Conservation (phyloP, 2,329 filamentous ascomycete genomes). For the Aspergillus vadensis region DNA sequence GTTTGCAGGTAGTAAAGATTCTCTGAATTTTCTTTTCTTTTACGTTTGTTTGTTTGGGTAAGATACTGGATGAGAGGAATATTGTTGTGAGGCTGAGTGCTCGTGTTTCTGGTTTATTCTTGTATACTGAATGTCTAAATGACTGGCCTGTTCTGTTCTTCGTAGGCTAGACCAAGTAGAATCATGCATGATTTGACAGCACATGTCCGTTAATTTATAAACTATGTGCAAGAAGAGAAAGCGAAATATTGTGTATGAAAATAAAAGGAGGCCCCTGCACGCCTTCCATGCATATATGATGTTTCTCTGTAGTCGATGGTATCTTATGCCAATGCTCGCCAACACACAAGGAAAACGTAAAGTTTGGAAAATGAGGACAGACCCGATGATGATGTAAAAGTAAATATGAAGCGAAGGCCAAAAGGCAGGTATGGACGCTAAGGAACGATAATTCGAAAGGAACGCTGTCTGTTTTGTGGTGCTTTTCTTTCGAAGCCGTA, state of each 20-base stretch:
- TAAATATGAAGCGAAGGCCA: neutral
- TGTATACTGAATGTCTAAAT: neutral
- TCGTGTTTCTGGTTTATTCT: too few relatives aligned
- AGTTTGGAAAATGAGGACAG: slow-evolving; percentile 7
- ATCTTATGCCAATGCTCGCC: slow-evolving; percentile 32
- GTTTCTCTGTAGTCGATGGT: slow-evolving; percentile 25
- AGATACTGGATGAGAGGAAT: too few relatives aligned
- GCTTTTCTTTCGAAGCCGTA: neutral
- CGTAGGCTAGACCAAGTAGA: too few relatives aligned
- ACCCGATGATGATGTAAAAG: neutral
- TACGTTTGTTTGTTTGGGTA: too few relatives aligned
- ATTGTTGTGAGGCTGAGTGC: too few relatives aligned
- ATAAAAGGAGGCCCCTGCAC: slow-evolving; percentile 17
- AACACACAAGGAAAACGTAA: slow-evolving; percentile 14
- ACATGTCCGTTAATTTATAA: too few relatives aligned
- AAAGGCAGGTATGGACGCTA: neutral
- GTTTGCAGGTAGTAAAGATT: too few relatives aligned
- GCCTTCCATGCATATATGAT: slow-evolving; percentile 28
- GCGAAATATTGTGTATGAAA: neutral
- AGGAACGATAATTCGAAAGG: neutral
- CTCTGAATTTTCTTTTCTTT: too few relatives aligned
- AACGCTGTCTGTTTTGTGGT: neutral
- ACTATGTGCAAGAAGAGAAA: neutral
- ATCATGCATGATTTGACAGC: too few relatives aligned
- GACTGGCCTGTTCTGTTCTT: neutral